Conservation (phyloP, 2,329 filamentous ascomycete species). For the Aspergillus sp. region DNA sequence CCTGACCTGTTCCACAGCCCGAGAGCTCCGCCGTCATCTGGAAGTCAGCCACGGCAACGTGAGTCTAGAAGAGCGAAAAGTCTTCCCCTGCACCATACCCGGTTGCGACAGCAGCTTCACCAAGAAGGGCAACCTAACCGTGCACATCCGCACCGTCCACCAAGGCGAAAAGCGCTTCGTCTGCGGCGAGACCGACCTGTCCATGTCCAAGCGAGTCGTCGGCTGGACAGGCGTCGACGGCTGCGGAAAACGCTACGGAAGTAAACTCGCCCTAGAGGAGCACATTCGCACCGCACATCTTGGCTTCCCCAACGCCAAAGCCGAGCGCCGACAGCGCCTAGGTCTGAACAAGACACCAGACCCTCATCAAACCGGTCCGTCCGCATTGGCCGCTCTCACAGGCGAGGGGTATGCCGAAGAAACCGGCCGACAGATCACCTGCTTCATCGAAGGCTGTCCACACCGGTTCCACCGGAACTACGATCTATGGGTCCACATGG, state of each 20-base stretch:
- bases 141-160: conserved; percentile 77
- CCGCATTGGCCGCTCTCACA: conserved; percentile 54
- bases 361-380: conserved; percentile 25
- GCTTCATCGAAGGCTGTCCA: conserved; percentile 54
- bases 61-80: conserved; percentile 63
- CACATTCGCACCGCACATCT: conserved; percentile 84
- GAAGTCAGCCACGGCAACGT: conserved; percentile 72
- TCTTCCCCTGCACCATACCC: conserved; percentile 65
- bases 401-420: conserved; percentile 58
- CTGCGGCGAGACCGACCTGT: conserved; percentile 71
- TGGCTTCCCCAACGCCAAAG: conserved; percentile 54
- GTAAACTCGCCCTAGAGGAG: conserved; percentile 77
- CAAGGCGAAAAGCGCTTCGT: conserved; percentile 71
- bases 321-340: conserved; percentile 39
- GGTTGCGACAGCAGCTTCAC: conserved; percentile 78
- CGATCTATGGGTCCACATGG: conserved; percentile 60
- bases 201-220: conserved; percentile 57
- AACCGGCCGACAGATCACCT: conserved; percentile 53
- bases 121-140: conserved; percentile 77
- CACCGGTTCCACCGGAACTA: conserved; percentile 60
- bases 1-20: conserved; percentile 65
- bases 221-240: conserved; percentile 65
- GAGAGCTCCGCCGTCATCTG: conserved; percentile 73
- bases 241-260: conserved; percentile 74
- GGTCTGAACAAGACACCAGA: conserved; percentile 24